Base-by-base conservation (phyloP, 1,139 yeast species). In the Saccharomyces hybrid region DNA sequence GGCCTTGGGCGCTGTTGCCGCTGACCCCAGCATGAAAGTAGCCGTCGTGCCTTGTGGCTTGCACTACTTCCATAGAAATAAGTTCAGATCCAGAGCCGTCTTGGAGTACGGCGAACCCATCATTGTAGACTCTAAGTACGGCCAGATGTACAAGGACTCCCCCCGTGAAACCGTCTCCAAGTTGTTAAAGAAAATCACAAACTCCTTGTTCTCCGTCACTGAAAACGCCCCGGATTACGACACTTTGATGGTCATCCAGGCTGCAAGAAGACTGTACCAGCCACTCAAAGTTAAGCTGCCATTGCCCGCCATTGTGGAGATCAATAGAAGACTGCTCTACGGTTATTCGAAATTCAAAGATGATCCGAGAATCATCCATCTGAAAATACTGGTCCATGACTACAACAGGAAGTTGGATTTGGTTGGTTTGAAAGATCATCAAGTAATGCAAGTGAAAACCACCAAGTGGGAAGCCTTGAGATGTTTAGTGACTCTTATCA, bases 201-300 rank as follows among this genome's bases (percentile, higher is more conserved):
- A 78, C 48, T 81, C 88, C 3, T 71, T 86, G 60, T 80, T 78
- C 54, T 78, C 84, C 26, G 91, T 86, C n/a, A 85, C 90, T 0
- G 84, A 84, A 1, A 84, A 85, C 48, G 84, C 89, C 58, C 83
- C 84, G 27, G 91, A 86, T 68, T 85, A 79, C 68, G 91, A 86
- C 58, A 85, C 90, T 1, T 73, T 86, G 54, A 83, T 84, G 79
- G 82, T 83, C 11, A 80, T 86, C 44, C 93, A 86, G 67, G 88
- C 90, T 0, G 89, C 87, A 11, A 75, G 95, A 70, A 76, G 93
- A 65, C 72, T 86, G 49, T 86, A 86, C 48, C 60, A 62, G n/a
- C 81, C 84, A 2, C 71, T 75, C 61, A 77, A 79, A 50, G 75
- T 74, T 52, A 62, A 71, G 74, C 71, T 81, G 52, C 87, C 89